Evolutionary conservation across 495 filamentous ascomycete genomes (phyloP), one percentile per base, ranked within the genome.

Genomic region (Lophiotrema nucula): DNA sequence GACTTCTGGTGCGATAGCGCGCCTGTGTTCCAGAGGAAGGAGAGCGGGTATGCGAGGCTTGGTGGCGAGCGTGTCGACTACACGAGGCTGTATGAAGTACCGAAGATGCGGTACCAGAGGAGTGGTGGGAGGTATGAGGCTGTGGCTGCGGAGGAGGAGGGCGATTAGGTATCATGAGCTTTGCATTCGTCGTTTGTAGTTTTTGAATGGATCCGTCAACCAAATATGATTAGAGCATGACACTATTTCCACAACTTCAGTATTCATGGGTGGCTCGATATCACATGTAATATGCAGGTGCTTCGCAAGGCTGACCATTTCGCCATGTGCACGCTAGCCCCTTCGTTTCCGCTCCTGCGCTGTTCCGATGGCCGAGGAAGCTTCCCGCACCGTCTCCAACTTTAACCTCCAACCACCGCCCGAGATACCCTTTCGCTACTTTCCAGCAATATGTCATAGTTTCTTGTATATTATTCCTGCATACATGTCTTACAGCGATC

Each of bases 1-100:
- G 93, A 98, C 72, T 98, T 98, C 71, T 98, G 90, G 89, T 90
- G 88, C 64, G 93, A 97, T 67, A 82, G 88, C 0, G 83, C 86
- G 16, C 91, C 93, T 6, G 65, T 95, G 26, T 90, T 97, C 72
- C 83, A 88, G 31, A 79, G 77, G 53, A 81, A 88, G 26, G 81
- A 87, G 58, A 84, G 81, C 50, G 92, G 91, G 4, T 77, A 81
- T 23, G 89, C 83, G 1, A 77, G 90, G 73, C 72, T 98, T 3
- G 89, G 83, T 11, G 92, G 93, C 13, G 81, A 88, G 60, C 64
- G 76, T 15, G 81, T 98, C 50, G 88, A 96, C 70, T 98, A 96
- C 70, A 86, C 88, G 19, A 82, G 79, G 31, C 83, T 97, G 79
- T 98, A 95, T 73, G 92, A 96, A 67, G 81, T 83, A 4, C 93